Percentiles rank a stretch among this genome's conserved stretches.
Conservation (phyloP, 2,329 filamentous ascomycete species). For the Botryotinia calthae region DNA sequence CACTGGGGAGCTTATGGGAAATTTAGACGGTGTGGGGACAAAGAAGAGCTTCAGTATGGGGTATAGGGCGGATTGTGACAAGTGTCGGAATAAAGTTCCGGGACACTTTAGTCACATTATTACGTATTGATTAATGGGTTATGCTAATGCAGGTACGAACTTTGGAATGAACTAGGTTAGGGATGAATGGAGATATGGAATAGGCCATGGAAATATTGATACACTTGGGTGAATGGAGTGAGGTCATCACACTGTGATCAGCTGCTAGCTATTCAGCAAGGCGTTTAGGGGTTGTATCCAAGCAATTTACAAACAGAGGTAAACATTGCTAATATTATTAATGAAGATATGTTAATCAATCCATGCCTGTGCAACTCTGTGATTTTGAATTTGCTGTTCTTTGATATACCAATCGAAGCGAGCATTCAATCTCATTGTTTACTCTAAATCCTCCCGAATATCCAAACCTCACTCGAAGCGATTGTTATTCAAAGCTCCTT, state of each 20-base stretch:
- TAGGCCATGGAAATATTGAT: not conserved
- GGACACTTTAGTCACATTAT: constrained; percentile 82
- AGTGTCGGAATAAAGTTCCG: constrained; percentile 70
- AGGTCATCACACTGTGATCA: not conserved
- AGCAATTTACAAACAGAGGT: not conserved
- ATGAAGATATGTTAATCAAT: not conserved
- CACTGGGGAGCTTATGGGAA: constrained; percentile 26
- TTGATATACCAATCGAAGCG: not conserved
- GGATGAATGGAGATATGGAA: not conserved
- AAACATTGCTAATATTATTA: constrained; percentile 6
- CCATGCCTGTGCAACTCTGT: not conserved
- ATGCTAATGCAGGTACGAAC: constrained; percentile 6
- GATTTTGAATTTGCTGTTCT: not conserved
- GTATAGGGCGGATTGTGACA: constrained; percentile 74
- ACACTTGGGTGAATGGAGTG: not conserved
- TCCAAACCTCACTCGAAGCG: not conserved
- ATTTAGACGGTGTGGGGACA: constrained; percentile 45
- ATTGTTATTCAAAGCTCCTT: not conserved
- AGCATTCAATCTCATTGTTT: not conserved
- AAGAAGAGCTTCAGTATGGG: constrained; percentile 76
- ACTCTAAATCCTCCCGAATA: not conserved
- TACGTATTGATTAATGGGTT: constrained; percentile 34
- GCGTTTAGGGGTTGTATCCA: not conserved
- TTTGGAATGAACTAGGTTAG: not conserved
- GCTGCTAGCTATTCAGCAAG: not conserved